A percentile compares a stretch with the other conserved stretches of the same genome.
Conservation (phyloP, 306 rosid species). For the Casuarina cunninghamiana region DNA sequence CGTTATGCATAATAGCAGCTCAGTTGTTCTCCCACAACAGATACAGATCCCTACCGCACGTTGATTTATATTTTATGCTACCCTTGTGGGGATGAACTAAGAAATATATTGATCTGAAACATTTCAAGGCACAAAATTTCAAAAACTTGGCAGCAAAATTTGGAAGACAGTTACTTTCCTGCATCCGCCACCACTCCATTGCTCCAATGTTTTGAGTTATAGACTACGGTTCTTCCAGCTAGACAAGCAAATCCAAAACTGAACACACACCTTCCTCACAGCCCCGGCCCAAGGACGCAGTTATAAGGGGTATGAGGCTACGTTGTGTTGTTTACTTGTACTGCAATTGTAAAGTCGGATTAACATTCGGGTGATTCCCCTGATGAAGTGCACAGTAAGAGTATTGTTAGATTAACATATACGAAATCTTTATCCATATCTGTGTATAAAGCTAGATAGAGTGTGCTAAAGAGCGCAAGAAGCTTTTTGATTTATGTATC, state of each 20-base stretch:
- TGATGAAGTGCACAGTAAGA: conserved; percentile 9
- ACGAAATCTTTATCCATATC: neutral
- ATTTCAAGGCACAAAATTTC: conserved; percentile 6
- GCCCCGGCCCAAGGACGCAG: too few relatives aligned
- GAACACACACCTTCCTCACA: neutral
- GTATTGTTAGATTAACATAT: neutral
- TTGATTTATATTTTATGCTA: too few relatives aligned
- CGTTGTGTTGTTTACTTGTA: neutral
- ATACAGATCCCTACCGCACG: neutral
- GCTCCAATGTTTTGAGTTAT: neutral
- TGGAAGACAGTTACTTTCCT: neutral
- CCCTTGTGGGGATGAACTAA: neutral
- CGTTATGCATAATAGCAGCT: too few relatives aligned
- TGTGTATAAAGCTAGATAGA: too few relatives aligned
- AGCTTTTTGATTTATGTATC: too few relatives aligned
- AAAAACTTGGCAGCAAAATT: neutral
- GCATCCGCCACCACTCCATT: neutral
- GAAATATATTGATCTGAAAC: neutral
- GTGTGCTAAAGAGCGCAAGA: too few relatives aligned
- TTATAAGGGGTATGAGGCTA: neutral
- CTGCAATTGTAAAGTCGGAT: neutral
- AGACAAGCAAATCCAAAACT: neutral
- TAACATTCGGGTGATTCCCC: conserved; percentile 6
- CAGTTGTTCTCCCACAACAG: neutral
- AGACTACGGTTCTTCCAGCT: neutral